Base-by-base conservation (phyloP, 805 yeast species). In the Candida loeiensis region DNA sequence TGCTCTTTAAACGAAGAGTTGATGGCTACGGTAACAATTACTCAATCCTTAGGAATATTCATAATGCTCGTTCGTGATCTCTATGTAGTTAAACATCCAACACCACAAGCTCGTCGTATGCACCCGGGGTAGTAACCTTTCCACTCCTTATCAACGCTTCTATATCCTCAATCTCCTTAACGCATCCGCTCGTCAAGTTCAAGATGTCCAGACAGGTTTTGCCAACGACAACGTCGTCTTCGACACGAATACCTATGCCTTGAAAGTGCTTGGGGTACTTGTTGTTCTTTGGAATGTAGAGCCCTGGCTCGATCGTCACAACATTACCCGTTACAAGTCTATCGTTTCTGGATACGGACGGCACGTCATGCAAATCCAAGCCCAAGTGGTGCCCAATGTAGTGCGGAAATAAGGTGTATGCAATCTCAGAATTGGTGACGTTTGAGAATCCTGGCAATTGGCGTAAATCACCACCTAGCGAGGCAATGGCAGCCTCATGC, bases 381-480 rank as follows among this genome's bases (percentile, higher is more conserved):
- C 99, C 99, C 27, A 93, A 68, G 55, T 93, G 89, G 60, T 93
- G 99, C 4, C 99, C 99, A 49, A 93, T 82, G 57, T 86, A 89
- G 60, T 93, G 99, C 0, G 98, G 98, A 56, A 90, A 93, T 26
- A 85, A 62, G 16, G 47, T 46, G 26, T 78, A 55, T 27, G 73
- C 63, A 32, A 80, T 71, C 37, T 81, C 82, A 60, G 73, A 64
- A 21, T 68, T 70, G 34, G 73, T 68, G 15, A 82, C 57, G 16
- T 64, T 57, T 1, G 68, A 50, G 49, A 90, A 78, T 0, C 98
- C 97, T 1, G 71, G 58, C 34, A 83, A 72, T 48, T 86, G 82
- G 44, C 73, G 71, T 42, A 93, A 66, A 48, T 86, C 95, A 37
- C 64, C 59, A 19, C 75, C 73, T 67, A 91, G 68, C 28, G 66